Percentiles rank a stretch among this genome's conserved stretches.
Conservation (phyloP, 2,329 filamentous ascomycete genomes). For the Aspergillus vadensis region DNA sequence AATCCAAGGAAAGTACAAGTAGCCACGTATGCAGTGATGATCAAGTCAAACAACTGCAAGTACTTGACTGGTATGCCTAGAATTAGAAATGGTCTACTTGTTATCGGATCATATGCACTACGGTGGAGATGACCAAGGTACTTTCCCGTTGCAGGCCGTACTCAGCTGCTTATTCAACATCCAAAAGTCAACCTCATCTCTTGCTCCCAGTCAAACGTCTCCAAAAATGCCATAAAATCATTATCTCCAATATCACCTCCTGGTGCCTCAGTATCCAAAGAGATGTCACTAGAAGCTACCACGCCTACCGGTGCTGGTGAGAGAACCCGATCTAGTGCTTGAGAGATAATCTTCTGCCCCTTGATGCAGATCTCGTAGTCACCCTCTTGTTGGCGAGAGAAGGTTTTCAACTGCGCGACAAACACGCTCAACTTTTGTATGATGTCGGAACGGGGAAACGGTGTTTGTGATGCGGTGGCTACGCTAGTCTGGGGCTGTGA, state of each 20-base stretch:
- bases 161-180: neutral
- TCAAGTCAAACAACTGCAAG: too few species aligned
- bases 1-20: too few species aligned
- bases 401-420: slow-evolving; percentile 17
- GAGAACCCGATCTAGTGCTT: slow-evolving; percentile 20
- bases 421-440: slow-evolving; percentile 29
- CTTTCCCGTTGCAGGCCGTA: too few species aligned
- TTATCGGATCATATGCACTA: too few species aligned
- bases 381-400: slow-evolving; percentile 13
- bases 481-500: slow-evolving; percentile 8
- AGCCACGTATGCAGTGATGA: too few species aligned
- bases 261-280: neutral
- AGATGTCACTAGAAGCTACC: neutral
- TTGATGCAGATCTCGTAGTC: slow-evolving; percentile 15
- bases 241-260: neutral
- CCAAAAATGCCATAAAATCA: slow-evolving; percentile 20
- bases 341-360: slow-evolving; percentile 17
- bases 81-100: too few species aligned
- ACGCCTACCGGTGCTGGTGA: neutral
- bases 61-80: too few species aligned
- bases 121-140: too few species aligned
- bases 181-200: slow-evolving; percentile 12
- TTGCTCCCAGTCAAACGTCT: slow-evolving; percentile 23
- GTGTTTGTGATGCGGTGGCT: neutral
- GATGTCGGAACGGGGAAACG: slow-evolving; percentile 23